Base-by-base conservation (phyloP, 805 yeast genomes). In the Wickerhamiella australiensis region DNA sequence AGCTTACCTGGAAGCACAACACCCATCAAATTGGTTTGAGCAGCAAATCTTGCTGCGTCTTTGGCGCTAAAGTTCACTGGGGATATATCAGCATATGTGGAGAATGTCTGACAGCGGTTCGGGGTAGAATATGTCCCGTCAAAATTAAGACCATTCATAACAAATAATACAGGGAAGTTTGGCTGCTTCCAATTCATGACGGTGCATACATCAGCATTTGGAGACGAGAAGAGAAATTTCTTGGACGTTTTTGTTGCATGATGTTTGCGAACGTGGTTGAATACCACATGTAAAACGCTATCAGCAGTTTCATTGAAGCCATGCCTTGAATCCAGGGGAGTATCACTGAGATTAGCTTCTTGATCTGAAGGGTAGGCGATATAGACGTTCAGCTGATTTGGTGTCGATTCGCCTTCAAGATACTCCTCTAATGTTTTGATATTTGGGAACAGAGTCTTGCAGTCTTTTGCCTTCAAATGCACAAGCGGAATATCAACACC, bases 101-200 rank as follows among this genome's bases (percentile, higher is more conserved):
- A 27, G 21, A 12, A 20, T 9, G 25, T 37, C 23, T 47, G 57
- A n/a, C 55, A 53, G 20, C 55, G 62, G 50, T 60, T 57, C 3
- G 59, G 61, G 22, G 60, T 46, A 4, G 61, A 51, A 46, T 53
- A 56, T 23, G 46, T 26, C 13, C 61, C 63, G 42, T 58, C 60
- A n/a, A 55, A 50, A 21, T 57, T 51, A 52, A 58, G 56, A 12
- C 60, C 61, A 57, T 78, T 80, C 75, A 88, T 77, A 50, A 80
- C 77, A 66, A 85, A 83, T 56, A 92, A 79, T 0, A 92, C 97
- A 0, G 98, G 96, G 66, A 82, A 92, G 63, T 90, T 90, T 12
- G 98, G 97, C 66, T 92, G 98, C 65, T 92, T 92, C 98, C 98
- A 92, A 66, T 92, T 92, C 57, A 92, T 68, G 42, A 86, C 83